These are phyloP conservation scores for Tricharina praecox DNA, from an alignment of 495 filamentous ascomycete genomes.

Conservation along the genomic window DNA sequence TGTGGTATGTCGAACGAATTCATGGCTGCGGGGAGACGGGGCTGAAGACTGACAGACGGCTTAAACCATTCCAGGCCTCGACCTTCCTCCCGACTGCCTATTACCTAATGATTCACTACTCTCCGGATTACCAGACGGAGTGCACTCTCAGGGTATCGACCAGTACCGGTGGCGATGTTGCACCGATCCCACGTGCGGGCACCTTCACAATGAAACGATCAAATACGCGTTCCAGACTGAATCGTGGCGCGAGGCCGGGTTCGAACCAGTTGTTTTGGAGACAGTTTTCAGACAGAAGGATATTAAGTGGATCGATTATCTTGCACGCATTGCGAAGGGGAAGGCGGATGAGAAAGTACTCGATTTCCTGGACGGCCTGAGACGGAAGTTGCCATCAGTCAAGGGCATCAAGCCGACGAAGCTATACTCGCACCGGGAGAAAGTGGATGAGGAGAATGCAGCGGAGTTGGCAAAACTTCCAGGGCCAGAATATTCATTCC, in stretches of 20 bases:
- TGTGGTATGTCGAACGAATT: no score
- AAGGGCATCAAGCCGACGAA: conserved; percentile 19
- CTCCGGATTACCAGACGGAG: background rate
- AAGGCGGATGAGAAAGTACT: conserved; percentile 5
- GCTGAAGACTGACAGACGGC: no score
- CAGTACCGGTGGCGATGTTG: background rate
- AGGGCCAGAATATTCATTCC: background rate
- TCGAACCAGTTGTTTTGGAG: conserved; percentile 8
- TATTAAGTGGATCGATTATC: conserved; percentile 13
- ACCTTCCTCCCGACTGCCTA: no score
- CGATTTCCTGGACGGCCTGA: conserved; percentile 7
- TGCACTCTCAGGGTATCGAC: background rate
- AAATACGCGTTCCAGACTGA: conserved; percentile 24
- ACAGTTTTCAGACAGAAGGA: conserved; percentile 20
- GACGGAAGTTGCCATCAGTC: conserved; percentile 7
- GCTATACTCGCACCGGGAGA: conserved; percentile 13
- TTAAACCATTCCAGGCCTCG: no score
- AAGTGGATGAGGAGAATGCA: conserved; percentile 13
- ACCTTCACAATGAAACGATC: conserved; percentile 23
- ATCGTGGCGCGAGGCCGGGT: conserved; percentile 16
- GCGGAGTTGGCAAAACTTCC: conserved; percentile 16
- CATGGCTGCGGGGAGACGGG: no score
- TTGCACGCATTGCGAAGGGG: conserved; percentile 17
- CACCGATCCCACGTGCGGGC: conserved; percentile 14
- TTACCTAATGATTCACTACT: background rate